These are phyloP conservation scores for Nitzschia putrida DNA, from an alignment of 108 stramenopile genomes.

Conservation along the genomic window DNA sequence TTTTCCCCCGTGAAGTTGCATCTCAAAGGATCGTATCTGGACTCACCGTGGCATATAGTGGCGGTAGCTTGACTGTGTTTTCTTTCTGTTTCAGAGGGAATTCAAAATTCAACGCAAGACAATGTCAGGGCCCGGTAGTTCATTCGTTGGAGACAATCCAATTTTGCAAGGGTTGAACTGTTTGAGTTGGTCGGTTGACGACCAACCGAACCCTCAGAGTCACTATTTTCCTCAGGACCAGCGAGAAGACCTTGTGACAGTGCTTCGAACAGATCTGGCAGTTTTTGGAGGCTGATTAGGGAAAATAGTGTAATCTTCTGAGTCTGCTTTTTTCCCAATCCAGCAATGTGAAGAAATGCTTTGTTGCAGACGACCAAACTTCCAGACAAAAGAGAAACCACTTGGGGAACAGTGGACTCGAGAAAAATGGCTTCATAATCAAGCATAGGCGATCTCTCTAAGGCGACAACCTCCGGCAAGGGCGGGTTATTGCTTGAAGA, in stretches of 20 bases:
- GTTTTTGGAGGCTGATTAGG: conserved; percentile 67
- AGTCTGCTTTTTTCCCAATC: conserved; percentile 50
- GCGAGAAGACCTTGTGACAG: conserved; percentile 16
- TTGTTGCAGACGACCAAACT: conserved; percentile 78
- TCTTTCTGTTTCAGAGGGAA: too few species aligned
- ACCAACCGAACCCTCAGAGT: too few species aligned
- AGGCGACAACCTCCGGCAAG: conserved; percentile 31
- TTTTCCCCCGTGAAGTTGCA: too few species aligned
- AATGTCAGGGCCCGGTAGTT: too few species aligned
- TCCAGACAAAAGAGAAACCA: conserved; percentile 77
- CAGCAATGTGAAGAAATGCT: conserved; percentile 68
- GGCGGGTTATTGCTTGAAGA: conserved; percentile 49
- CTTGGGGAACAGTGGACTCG: conserved; percentile 78
- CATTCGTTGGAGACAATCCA: too few species aligned
- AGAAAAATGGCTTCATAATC: conserved; percentile 80
- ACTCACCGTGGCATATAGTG: too few species aligned
- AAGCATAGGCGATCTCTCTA: conserved; percentile 51
- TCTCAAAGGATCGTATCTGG: too few species aligned
- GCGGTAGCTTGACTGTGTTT: too few species aligned
- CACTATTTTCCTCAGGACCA: too few species aligned
- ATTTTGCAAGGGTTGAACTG: too few species aligned
- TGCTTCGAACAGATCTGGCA: conserved; percentile 74
- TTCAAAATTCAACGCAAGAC: too few species aligned
- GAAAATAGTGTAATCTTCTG: conserved; percentile 74
- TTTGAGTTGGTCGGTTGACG: too few species aligned